phyloP scores from a whole-genome alignment of 2,329 filamentous ascomycete genomes.

The Colletotrichum eleusines region DNA sequence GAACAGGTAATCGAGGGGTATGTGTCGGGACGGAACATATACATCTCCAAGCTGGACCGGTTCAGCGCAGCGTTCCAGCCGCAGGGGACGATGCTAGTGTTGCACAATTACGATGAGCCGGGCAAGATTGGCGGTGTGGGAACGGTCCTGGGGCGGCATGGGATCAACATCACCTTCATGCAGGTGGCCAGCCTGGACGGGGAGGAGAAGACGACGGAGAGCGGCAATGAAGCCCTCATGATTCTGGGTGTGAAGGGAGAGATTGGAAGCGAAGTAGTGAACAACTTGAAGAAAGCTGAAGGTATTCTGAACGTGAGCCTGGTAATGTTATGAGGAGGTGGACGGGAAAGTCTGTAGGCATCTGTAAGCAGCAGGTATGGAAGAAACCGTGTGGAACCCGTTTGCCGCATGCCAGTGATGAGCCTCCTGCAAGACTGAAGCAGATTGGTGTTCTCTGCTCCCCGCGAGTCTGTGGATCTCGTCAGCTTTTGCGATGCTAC shows the following conservation, averaged over 20 bases:
- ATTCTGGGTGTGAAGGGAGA: constrained; percentile 79
- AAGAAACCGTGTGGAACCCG: not conserved
- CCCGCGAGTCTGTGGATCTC: too few species aligned
- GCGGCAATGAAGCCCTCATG: constrained; percentile 80
- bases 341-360: constrained; percentile 9
- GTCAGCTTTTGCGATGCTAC: too few species aligned
- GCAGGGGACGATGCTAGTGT: constrained; percentile 79
- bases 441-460: not conserved
- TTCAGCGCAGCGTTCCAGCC: constrained; percentile 82
- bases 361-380: not conserved
- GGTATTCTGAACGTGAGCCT: constrained; percentile 69
- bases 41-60: constrained; percentile 79
- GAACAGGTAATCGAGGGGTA: constrained; percentile 73
- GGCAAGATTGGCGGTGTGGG: constrained; percentile 88
- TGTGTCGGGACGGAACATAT: constrained; percentile 71
- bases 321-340: constrained; percentile 55
- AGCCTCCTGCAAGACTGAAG: not conserved
- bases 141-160: constrained; percentile 74
- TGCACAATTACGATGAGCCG: constrained; percentile 84
- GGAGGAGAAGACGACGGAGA: constrained; percentile 46
- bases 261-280: constrained; percentile 68
- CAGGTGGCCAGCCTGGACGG: constrained; percentile 71
- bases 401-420: constrained; percentile 2
- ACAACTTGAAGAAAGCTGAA: constrained; percentile 61
- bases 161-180: constrained; percentile 86